Evolutionary conservation across 2,329 filamentous ascomycete species (phyloP), one percentile per base, ranked within the genome.

Genomic region (Penicillium expansum): DNA sequence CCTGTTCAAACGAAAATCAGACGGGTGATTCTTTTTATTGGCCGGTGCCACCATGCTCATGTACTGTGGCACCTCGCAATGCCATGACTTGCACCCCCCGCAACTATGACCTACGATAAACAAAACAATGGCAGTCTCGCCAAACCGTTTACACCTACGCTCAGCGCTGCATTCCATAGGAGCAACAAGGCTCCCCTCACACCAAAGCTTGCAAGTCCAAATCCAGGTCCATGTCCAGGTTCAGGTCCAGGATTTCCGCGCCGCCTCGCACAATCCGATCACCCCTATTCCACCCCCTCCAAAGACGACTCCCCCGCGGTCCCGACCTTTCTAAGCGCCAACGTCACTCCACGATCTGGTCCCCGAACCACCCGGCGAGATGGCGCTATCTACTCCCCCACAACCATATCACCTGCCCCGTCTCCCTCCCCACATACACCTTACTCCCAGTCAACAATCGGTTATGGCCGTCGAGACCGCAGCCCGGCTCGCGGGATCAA

Each of bases 301-400:
- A 67, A 71, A 67, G 64, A 67, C 58, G 84, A 88, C 49, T 81
- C 84, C 58, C 69, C 79, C 62, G 73, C 80, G 43, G 81, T 82
- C 38, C 79, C 85, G 9, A 69, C 82, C 49, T 84, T 84, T 65
- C 75, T 91, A 43, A 85, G 74, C 73, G 82, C 77, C 71, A 92
- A 90, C 71, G 78, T 92, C 69, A 95, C 92, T 4, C 90, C 91
- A 49, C 85, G 92, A 62, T 91, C 91, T 9, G 88, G 88, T 9
- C 80, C 86, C 48, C 83, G 92, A 60, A 90, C 86, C 71, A 86
- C 80, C 64, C 86, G 91, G 63, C 83, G 86, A 56, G 86, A 90
- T 70, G 91, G 88, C 71, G 76, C 82, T 27, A 83, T 80, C 57
- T 83, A 82, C 32, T 91, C 91, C 1, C 87, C 90, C 4, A 83